Base-by-base conservation (phyloP, 768 basidiomycete genomes). In the Paxillus involutus region DNA sequence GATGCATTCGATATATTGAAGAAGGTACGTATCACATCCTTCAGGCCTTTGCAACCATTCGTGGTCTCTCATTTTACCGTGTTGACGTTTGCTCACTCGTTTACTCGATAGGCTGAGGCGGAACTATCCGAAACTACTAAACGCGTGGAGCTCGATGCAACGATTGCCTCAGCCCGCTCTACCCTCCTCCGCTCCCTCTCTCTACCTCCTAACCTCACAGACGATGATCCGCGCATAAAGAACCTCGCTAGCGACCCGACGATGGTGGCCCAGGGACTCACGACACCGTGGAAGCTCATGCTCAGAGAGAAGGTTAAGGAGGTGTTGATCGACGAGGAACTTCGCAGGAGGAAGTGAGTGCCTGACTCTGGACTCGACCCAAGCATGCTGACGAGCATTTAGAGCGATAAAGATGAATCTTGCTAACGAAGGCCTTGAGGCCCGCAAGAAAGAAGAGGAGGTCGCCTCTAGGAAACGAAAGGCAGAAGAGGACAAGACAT, bases 1-100 rank as follows among this genome's bases (percentile, higher is more conserved):
- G 92, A 97, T 73, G 94, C 94, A 1, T 97, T 97, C 67, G 94
- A 96, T 70, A 66, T 93, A 33, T 79, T 97, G 44, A 97, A 97
- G 77, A 96, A 97, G 84, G 92, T 89, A 47, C 11, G 72, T 59
- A 11, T 13, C 24, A 33, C 24, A 7, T 37, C 41, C 9, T 19
- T 16, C n/a, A 7, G 26, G 13, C 30, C 30, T 17, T n/a, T 16
- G 17, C 35, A 21, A 17, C 29, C 16, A 3, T 26, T 49, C 33
- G 10, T 32, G 21, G 6, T 26, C 33, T 37, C 32, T 36, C 37
- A 29, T 40, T 44, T 11, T 32, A n/a, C 40, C 17, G 32, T 13
- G 4, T 39, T 29, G 4, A 53, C 30, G 16, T 45, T 49, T 46
- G 39, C 46, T 13, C 26, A 7, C 30, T 26, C 37, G 24, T 16